phyloP scores from a whole-genome alignment of 805 yeast genomes.

The Ogataea ganodermae region DNA sequence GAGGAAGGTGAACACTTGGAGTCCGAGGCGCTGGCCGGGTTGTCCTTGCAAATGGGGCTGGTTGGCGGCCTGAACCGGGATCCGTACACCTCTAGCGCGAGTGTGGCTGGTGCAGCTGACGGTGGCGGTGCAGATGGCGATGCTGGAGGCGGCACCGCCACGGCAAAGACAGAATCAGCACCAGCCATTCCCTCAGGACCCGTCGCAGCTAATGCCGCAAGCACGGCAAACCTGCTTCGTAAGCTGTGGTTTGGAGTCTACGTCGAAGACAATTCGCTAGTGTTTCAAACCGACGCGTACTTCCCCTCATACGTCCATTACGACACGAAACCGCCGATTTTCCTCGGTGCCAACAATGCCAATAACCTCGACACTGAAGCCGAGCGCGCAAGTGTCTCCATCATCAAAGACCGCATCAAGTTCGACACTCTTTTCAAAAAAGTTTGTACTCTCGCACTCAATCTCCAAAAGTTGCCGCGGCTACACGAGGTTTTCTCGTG shows the following conservation, averaged over 20 bases:
- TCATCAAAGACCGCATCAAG: conserved; percentile 33
- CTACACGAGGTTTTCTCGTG: conserved; percentile 37
- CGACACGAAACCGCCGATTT: conserved; percentile 47
- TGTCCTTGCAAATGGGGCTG: conserved; percentile 46
- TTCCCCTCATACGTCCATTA: conserved; percentile 37
- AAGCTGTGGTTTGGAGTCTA: conserved; percentile 57
- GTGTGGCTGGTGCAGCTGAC: no score
- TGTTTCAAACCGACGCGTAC: conserved; percentile 37
- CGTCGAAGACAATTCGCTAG: conserved; percentile 44
- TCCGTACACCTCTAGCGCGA: conserved; percentile 37
- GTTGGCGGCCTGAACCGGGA: conserved; percentile 52
- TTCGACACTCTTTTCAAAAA: conserved; percentile 35
- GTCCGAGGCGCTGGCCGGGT: conserved; percentile 39
- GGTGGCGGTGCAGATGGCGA: no score
- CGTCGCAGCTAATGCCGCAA: neutral
- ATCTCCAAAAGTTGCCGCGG: conserved; percentile 37
- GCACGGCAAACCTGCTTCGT: conserved; percentile 47
- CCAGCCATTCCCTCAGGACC: neutral
- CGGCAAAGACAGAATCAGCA: neutral
- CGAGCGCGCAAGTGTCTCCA: conserved; percentile 40
- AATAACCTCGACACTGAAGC: conserved; percentile 38
- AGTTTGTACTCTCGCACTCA: conserved; percentile 35
- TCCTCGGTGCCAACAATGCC: conserved; percentile 32
- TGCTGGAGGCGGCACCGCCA: neutral
- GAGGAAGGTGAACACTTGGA: conserved; percentile 48